Percentiles rank a stretch among this genome's conserved stretches.
These are phyloP conservation scores for Fusarium pseudoanthophilum DNA, from an alignment of 2,329 filamentous ascomycete species.

Conservation along the genomic window DNA sequence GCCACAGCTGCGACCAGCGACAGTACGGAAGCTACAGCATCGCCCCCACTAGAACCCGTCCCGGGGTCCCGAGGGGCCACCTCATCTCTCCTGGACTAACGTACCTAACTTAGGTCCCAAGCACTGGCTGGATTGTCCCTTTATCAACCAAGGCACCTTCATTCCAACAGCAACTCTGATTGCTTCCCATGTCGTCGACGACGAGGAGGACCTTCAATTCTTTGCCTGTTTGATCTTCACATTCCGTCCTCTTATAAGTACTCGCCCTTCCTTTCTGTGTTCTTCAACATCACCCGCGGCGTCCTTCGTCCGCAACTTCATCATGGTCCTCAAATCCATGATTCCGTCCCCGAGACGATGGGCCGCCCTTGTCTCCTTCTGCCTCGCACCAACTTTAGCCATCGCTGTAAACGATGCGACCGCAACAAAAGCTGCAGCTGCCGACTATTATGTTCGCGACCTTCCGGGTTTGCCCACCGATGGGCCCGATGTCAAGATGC, in stretches of 20 bases:
- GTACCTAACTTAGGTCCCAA: background rate
- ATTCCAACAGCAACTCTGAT: constrained; percentile 31
- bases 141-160: constrained; percentile 19
- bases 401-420: constrained; percentile 40
- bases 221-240: constrained; percentile 9
- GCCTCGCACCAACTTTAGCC: constrained; percentile 55
- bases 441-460: constrained; percentile 89
- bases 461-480: constrained; percentile 84
- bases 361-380: constrained; percentile 50
- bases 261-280: constrained; percentile 12
- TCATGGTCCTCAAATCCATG: constrained; percentile 43
- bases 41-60: constrained; percentile 27
- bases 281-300: constrained; percentile 19
- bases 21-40: constrained; percentile 22
- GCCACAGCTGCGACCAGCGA: constrained; percentile 17
- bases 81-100: constrained; percentile 29
- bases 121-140: constrained; percentile 9
- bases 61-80: constrained; percentile 36
- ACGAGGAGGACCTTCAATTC: constrained; percentile 1
- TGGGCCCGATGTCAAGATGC: constrained; percentile 87
- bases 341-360: constrained; percentile 45
- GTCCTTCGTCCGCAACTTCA: constrained; percentile 30
- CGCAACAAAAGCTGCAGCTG: constrained; percentile 53
- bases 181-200: constrained; percentile 21
- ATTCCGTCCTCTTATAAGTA: constrained; percentile 12